Evolutionary conservation across 805 yeast species (phyloP), one percentile per base, ranked within the genome.

Genomic region (Kockiozyma suomiensis): DNA sequence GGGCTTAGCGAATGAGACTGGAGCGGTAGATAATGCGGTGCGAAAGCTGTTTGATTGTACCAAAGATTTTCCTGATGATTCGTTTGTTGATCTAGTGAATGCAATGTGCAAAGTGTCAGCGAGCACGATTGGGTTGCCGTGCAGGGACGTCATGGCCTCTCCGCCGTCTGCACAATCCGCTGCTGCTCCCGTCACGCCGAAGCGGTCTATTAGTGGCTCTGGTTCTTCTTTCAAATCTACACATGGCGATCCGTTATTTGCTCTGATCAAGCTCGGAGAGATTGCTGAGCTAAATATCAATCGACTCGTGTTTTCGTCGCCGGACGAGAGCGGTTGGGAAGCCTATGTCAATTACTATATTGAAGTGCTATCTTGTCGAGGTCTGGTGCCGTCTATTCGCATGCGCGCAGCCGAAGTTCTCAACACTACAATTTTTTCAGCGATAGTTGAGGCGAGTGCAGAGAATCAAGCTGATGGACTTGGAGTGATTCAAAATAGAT

Each of bases 31-130:
- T 49, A 72, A 70, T 4, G 82, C 92, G 0, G 72, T 85, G 17
- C 73, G 74, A n/a, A 87, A 85, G 61, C 75, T 92, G 32, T 73
- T 81, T 57, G 91, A 86, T 30, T 84, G 87, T 53, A 79, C 93
- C 0, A 73, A 74, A 13, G 79, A 79, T 5, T 88, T 85, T 60
- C 79, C 85, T 1, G 73, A 75, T 1, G 71, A 73, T 0, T 80
- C 90, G 0, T 83, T 85, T 59, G 55, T 69, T 4, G 78, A 76
- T 6, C 70, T 91, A 21, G 56, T 86, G 0, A 66, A 70, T 0
- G 79, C 86, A 0, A 66, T 86, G 40, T 76, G 81, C 10, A 69
- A 70, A 0, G 73, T 85, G 13, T 64, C 66, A 3, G 51, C 63
- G 1, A 28, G 50, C 26, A 63, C 66, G 26, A 57, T 57, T 33